phyloP scores from a whole-genome alignment of 2,329 filamentous ascomycete genomes.

The Macrophomina pseudophaseolina region DNA sequence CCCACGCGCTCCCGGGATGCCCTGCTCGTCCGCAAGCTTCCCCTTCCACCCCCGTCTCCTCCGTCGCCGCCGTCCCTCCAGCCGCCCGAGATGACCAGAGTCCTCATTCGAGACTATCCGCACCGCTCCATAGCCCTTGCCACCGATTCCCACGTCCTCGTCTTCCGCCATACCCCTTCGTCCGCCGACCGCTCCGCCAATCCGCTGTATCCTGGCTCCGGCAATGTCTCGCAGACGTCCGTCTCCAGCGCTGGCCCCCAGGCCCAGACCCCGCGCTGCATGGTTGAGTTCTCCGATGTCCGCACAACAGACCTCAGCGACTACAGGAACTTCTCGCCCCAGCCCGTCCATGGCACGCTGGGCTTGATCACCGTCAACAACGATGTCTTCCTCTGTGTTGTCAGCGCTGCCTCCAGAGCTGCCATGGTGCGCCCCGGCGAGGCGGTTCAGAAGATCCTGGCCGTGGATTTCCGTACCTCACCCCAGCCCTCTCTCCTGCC shows the following conservation, averaged over 20 bases:
- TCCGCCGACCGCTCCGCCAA: slow-evolving; percentile 55
- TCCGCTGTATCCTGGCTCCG: slow-evolving; percentile 43
- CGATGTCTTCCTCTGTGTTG: slow-evolving; percentile 90
- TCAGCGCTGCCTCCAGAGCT: slow-evolving; percentile 77
- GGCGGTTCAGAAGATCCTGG: slow-evolving; percentile 83
- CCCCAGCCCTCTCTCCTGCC: neutral
- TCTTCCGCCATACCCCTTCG: slow-evolving; percentile 78
- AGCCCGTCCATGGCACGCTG: slow-evolving; percentile 82
- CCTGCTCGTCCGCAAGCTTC: neutral
- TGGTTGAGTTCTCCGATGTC: slow-evolving; percentile 81
- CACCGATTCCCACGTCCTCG: slow-evolving; percentile 77
- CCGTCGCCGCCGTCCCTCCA: slow-evolving; percentile 12
- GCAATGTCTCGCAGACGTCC: slow-evolving; percentile 65
- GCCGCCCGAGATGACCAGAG: slow-evolving; percentile 59
- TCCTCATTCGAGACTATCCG: slow-evolving; percentile 80
- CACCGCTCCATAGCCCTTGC: slow-evolving; percentile 87
- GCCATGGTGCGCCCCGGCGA: slow-evolving; percentile 86
- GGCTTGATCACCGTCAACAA: slow-evolving; percentile 82
- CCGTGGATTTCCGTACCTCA: slow-evolving; percentile 75
- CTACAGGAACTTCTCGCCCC: slow-evolving; percentile 72
- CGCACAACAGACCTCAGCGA: slow-evolving; percentile 71
- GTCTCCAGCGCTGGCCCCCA: slow-evolving; percentile 43
- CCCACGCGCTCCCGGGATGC: slow-evolving; percentile 11
- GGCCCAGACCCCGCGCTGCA: slow-evolving; percentile 66
- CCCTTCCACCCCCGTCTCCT: neutral